Base-by-base conservation (phyloP, 345 rosid species). In the Toxicodendron radicans region DNA sequence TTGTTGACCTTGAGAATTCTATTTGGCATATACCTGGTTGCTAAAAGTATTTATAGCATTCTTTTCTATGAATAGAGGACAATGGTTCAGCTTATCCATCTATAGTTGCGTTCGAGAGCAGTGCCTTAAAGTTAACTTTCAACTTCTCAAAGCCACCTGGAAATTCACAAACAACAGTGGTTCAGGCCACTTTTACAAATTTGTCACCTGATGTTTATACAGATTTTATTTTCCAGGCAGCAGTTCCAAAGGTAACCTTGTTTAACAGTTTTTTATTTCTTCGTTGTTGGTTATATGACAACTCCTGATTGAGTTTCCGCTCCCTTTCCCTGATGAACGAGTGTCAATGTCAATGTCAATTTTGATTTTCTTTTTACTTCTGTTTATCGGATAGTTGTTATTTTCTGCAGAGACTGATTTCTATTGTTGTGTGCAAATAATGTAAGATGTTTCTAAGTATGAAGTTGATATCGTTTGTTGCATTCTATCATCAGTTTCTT, bases 211-310 rank as follows among this genome's bases (percentile, higher is more conserved):
- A 85, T 82, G 76, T 70, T 38, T 90, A 76, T 71, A 85, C 94
- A 20, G 96, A 93, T 83, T 95, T 95, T 81, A 75, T 89, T 75
- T 95, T 95, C 80, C 97, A 91, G 87, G 99, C 98, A 6, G 99
- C 99, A 73, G 99, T 95, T 78, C 99, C 99, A 32, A 95, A 95
- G 99, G 98, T 93, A 84, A 78, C 52, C 73, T 30, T 75, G 53
- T 75, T 41, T 57, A 62, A 45, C 23, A 18, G 49, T 51, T 18
- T 0, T 66, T 63, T 52, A 54, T 43, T 52, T 58, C 65, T 54
- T 56, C 17, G n/a, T 7, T 18, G 1, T 13, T 64, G 18, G 33
- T 49, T 12, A 1, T 60, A 58, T 27, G 58, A 35, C 17, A 59
- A 66, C 51, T 12, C 32, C 2, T 68, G 27, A 61, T 38, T 12